These are phyloP conservation scores for Salvia splendens DNA, from an alignment of 257 asterid genomes.

Conservation along the genomic window DNA sequence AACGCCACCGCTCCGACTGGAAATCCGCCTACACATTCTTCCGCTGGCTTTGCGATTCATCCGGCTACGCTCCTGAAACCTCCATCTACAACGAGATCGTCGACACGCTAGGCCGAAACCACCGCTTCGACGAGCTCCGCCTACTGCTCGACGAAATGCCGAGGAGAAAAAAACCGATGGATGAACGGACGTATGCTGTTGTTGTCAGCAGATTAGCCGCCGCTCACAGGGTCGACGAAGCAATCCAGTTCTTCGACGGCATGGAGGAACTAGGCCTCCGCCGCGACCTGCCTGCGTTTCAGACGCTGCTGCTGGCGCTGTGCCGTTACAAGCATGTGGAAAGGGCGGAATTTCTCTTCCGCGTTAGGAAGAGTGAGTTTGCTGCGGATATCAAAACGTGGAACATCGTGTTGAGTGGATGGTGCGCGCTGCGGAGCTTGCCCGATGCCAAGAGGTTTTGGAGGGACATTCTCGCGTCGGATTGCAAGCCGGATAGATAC, in stretches of 20 bases:
- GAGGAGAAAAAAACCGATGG: slow-evolving; percentile 38
- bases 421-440: slow-evolving; percentile 79
- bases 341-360: slow-evolving; percentile 66
- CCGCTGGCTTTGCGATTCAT: slow-evolving; percentile 45
- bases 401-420: slow-evolving; percentile 78
- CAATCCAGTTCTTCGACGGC: slow-evolving; percentile 51
- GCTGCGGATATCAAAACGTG: slow-evolving; percentile 58
- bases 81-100: slow-evolving; percentile 60
- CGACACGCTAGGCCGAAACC: slow-evolving; percentile 64
- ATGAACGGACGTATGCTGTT: slow-evolving; percentile 51
- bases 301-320: slow-evolving; percentile 66
- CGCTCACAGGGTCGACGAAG: slow-evolving; percentile 69
- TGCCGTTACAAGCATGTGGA: slow-evolving; percentile 85
- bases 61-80: slow-evolving; percentile 35
- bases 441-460: slow-evolving; percentile 81
- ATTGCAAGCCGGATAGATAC: slow-evolving; percentile 55
- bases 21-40: slow-evolving; percentile 69
- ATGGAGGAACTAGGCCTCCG: slow-evolving; percentile 52
- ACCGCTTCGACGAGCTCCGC: slow-evolving; percentile 47
- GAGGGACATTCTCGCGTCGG: slow-evolving; percentile 63
- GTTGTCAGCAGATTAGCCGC: slow-evolving; percentile 57
- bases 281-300: slow-evolving; percentile 63
- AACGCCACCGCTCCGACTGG: slow-evolving; percentile 78
- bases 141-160: slow-evolving; percentile 87
- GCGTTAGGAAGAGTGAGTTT: slow-evolving; percentile 45